A percentile compares a stretch with the other conserved stretches of the same genome.
Conservation (phyloP, 2,329 filamentous ascomycete genomes). For the Apiospora sp. region DNA sequence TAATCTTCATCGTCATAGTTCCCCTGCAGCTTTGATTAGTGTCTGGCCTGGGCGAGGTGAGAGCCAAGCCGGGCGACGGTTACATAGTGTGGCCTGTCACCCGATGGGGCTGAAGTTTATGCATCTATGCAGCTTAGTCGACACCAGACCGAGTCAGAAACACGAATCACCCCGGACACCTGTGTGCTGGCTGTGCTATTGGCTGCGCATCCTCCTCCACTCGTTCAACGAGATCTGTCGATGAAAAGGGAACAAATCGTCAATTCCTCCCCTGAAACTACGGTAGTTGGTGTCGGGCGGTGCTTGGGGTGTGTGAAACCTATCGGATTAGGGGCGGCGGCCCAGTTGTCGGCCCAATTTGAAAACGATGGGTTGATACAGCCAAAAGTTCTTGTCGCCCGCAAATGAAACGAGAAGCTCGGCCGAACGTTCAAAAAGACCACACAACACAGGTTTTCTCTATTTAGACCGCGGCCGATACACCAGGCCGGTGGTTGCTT, state of each 20-base stretch:
- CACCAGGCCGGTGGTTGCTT: not conserved
- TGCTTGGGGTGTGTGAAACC: not conserved
- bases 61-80: not conserved
- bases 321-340: not conserved
- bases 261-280: not conserved
- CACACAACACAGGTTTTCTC: not conserved
- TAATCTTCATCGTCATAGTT: not conserved
- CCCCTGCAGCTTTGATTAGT: not conserved
- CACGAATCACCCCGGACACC: not conserved
- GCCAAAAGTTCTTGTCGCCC: not conserved
- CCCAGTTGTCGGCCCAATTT: not conserved
- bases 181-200: not conserved
- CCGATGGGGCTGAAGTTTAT: constrained; percentile 11
- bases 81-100: constrained; percentile 8
- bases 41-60: not conserved
- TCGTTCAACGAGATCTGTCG: not conserved
- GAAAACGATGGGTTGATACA: not conserved
- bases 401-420: constrained; percentile 10
- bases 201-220: not conserved
- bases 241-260: not conserved
- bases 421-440: not conserved
- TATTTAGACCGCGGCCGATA: not conserved
- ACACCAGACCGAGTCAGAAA: not conserved
- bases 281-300: not conserved
- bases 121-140: not conserved